A percentile compares a stretch with the other conserved stretches of the same genome.
Conservation (phyloP, 2,329 filamentous ascomycete species). For the Diaporthe citriasiana region DNA sequence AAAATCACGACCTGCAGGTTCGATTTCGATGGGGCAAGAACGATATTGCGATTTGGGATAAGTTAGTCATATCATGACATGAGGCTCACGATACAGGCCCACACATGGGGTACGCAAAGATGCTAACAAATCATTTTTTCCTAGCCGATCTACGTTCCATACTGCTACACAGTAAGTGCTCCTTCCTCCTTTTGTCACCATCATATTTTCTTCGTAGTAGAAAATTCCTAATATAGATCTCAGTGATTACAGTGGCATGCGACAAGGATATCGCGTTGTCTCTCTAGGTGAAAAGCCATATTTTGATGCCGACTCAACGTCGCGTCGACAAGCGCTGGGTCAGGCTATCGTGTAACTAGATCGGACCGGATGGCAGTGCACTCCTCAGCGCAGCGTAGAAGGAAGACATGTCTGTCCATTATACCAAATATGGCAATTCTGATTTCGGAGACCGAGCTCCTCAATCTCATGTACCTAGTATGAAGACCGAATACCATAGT, state of each 20-base stretch:
- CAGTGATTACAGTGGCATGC: conserved; percentile 48
- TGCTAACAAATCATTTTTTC: not conserved
- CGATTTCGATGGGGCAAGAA: conserved; percentile 51
- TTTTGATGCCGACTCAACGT: conserved; percentile 48
- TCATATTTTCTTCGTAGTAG: not conserved
- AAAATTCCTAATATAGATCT: not conserved
- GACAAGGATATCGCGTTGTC: conserved; percentile 51
- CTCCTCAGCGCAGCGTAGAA: not conserved
- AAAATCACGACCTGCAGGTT: conserved; percentile 51
- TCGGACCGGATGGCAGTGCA: not conserved
- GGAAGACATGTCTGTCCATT: not conserved
- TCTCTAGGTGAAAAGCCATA: conserved; percentile 51
- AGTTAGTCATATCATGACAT: conserved; percentile 40
- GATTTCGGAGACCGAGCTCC: not conserved
- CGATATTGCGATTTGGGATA: conserved; percentile 50
- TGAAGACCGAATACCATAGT: not conserved
- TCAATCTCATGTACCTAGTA: not conserved
- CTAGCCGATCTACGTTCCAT: not conserved
- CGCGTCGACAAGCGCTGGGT: conserved; percentile 48
- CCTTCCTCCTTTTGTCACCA: not conserved
- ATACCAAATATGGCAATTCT: not conserved
- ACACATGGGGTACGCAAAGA: not conserved
- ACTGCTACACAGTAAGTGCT: not conserved
- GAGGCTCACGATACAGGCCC: not conserved
- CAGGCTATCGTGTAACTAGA: not conserved